These are phyloP conservation scores for Gomphus bonarii DNA, from an alignment of 1,284 basidiomycete genomes.

Conservation along the genomic window DNA sequence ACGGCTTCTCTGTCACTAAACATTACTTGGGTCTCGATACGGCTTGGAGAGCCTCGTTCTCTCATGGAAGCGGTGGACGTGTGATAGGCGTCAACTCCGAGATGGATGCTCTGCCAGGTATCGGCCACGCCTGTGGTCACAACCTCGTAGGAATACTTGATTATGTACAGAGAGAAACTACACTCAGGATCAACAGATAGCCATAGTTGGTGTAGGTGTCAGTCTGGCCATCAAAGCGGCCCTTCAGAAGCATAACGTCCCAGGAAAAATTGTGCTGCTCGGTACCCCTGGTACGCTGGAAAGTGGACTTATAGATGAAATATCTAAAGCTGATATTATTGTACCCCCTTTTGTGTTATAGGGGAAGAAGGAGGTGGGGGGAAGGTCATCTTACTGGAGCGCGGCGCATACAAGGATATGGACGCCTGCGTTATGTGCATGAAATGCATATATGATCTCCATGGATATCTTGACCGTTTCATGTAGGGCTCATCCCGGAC, in stretches of 20 bases:
- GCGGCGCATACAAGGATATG: constrained; percentile 57
- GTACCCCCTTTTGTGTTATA: constrained; percentile 11
- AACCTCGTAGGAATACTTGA: constrained; percentile 32
- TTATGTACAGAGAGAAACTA: background rate
- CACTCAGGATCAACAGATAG: constrained; percentile 32
- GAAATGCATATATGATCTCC: background rate
- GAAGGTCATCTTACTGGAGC: constrained; percentile 51
- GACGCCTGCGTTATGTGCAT: constrained; percentile 55
- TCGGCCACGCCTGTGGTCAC: constrained; percentile 72
- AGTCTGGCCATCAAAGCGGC: constrained; percentile 50
- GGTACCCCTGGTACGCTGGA: constrained; percentile 54
- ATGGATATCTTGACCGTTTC: background rate
- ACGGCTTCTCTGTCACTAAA: constrained; percentile 48
- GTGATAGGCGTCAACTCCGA: constrained; percentile 69
- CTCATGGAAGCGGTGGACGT: constrained; percentile 41
- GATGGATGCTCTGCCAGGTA: constrained; percentile 44
- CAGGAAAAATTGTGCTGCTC: constrained; percentile 58
- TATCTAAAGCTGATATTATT: background rate
- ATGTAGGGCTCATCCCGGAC: constrained; percentile 51
- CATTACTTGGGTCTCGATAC: constrained; percentile 49
- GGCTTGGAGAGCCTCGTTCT: constrained; percentile 60
- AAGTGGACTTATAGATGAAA: background rate
- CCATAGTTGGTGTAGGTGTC: constrained; percentile 60
- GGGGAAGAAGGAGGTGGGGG: constrained; percentile 71
- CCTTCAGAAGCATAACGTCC: constrained; percentile 44